Base-by-base conservation (phyloP, 2,329 filamentous ascomycete species). In the Torrubiella hemipterigena region DNA sequence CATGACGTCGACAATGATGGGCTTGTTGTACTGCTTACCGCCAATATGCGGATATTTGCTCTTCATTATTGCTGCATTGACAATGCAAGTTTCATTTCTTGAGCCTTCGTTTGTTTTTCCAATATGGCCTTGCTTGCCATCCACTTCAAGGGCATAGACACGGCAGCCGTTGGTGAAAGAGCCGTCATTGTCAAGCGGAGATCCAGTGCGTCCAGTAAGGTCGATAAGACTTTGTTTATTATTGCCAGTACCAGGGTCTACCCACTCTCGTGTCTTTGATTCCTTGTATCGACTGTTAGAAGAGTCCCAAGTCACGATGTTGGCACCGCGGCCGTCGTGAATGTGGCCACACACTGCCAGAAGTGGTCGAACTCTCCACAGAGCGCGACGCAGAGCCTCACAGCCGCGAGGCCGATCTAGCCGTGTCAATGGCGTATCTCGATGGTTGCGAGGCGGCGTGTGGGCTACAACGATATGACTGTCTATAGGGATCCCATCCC, bases 1-100 rank as follows among this genome's bases (percentile, higher is more conserved):
- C 41, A 86, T 74, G 18, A 93, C 47, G 49, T 93, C 83, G 10
- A 93, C 75, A n/a, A 93, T 77, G 42, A 93, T 79, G 14, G 84
- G 78, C 49, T 86, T 82, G 53, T 87, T 76, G 54, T 81, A 75
- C 38, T 55, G 64, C 50, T 77, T 81, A 12, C 73, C 73, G 2
- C 62, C 66, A 2, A 43, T 45, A 39, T 80, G 74, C 30, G 77
- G 77, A 55, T 73, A 77, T 38, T 69, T 76, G 15, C 65, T 75
- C 26, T 73, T 74, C 64, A 81, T 69, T 38, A 87, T 76, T 14
- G 83, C 76, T 17, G 81, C 81, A 55, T 93, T 93, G 42, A 91
- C 69, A 32, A 93, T 59, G 48, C 77, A 87, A 2, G 82, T 91
- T 58, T 89, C 80, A 5, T 6, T 14, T 12, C 5, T 5, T 11